These are phyloP conservation scores for Backusella tarrabulga DNA, from an alignment of 192 early-diverging fungal species.

Conservation along the genomic window DNA sequence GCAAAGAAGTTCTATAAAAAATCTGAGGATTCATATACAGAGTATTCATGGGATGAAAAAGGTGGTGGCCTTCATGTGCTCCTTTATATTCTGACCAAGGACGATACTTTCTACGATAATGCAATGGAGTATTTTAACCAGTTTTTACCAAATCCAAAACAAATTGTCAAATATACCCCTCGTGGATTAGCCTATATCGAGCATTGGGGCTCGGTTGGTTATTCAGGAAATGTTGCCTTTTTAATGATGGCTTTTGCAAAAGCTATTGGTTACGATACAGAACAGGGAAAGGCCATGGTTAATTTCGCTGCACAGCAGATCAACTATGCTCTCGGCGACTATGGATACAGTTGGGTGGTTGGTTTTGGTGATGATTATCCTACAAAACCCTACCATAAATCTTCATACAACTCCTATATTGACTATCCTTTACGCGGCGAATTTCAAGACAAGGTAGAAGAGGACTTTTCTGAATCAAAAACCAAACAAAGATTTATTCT, in stretches of 20 bases:
- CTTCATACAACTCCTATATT: conserved; percentile 52
- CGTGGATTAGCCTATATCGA: conserved; percentile 47
- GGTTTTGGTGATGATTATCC: conserved; percentile 55
- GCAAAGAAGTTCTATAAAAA: conserved; percentile 39
- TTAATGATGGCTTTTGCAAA: conserved; percentile 46
- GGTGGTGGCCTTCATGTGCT: conserved; percentile 41
- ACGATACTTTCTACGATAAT: conserved; percentile 33
- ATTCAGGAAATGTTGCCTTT: conserved; percentile 45
- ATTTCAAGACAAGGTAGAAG: conserved; percentile 42
- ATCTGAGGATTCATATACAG: conserved; percentile 21
- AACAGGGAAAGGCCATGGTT: conserved; percentile 17
- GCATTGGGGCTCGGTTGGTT: conserved; percentile 49
- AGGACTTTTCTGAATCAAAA: conserved; percentile 42
- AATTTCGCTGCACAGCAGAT: conserved; percentile 50
- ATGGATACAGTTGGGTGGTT: conserved; percentile 47
- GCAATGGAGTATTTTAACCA: conserved; percentile 35
- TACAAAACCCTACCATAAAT: conserved; percentile 48
- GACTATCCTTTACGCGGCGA: conserved; percentile 52
- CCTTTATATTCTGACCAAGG: conserved; percentile 44
- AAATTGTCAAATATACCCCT: conserved; percentile 43
- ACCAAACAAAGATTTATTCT: conserved; percentile 48
- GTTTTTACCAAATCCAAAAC: conserved; percentile 37
- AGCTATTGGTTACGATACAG: conserved; percentile 23
- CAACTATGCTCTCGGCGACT: conserved; percentile 54
- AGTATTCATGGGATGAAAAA: conserved; percentile 58